These are phyloP conservation scores for Tricholoma furcatifolium DNA, from an alignment of 768 basidiomycete species.

Conservation along the genomic window DNA sequence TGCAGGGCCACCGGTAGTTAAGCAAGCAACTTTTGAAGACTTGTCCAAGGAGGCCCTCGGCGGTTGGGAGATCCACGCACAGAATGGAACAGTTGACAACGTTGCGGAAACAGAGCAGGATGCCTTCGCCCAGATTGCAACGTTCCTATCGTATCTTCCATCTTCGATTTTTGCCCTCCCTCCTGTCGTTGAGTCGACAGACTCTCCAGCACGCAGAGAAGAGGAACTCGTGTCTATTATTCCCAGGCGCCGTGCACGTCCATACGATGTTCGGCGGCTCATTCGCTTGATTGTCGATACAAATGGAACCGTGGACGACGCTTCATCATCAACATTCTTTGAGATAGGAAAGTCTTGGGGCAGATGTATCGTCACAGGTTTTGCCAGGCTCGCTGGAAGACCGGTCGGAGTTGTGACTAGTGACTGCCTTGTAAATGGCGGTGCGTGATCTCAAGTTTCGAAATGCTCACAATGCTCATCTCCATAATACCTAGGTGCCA, in stretches of 20 bases:
- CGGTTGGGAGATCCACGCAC: slow-evolving; percentile 36
- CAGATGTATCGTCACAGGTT: slow-evolving; percentile 34
- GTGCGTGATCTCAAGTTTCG: slow-evolving; percentile 15
- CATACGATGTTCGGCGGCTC: slow-evolving; percentile 35
- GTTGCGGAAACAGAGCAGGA: slow-evolving; percentile 35
- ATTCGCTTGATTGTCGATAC: slow-evolving; percentile 33
- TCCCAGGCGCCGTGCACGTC: slow-evolving; percentile 31
- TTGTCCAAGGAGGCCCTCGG: slow-evolving; percentile 26
- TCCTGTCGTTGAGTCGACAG: slow-evolving; percentile 22
- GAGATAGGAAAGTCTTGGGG: slow-evolving; percentile 40
- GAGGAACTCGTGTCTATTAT: slow-evolving; percentile 35
- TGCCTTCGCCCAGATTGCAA: slow-evolving; percentile 33
- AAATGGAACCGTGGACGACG: slow-evolving; percentile 12
- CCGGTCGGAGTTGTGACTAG: slow-evolving; percentile 36
- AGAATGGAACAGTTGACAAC: slow-evolving; percentile 37
- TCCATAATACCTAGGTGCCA: slow-evolving; percentile 26
- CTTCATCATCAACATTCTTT: slow-evolving; percentile 25
- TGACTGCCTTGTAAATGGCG: slow-evolving; percentile 38
- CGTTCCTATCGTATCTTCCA: slow-evolving; percentile 39
- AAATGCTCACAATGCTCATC: not conserved
- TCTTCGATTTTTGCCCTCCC: slow-evolving; percentile 37
- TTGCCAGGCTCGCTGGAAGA: slow-evolving; percentile 34
- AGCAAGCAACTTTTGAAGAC: slow-evolving; percentile 19
- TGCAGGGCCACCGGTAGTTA: slow-evolving; percentile 15
- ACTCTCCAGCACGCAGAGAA: slow-evolving; percentile 29